A percentile compares a stretch with the other conserved stretches of the same genome.
phyloP scores from a whole-genome alignment of 192 early-diverging fungal genomes.

The Podochytrium sp. region DNA sequence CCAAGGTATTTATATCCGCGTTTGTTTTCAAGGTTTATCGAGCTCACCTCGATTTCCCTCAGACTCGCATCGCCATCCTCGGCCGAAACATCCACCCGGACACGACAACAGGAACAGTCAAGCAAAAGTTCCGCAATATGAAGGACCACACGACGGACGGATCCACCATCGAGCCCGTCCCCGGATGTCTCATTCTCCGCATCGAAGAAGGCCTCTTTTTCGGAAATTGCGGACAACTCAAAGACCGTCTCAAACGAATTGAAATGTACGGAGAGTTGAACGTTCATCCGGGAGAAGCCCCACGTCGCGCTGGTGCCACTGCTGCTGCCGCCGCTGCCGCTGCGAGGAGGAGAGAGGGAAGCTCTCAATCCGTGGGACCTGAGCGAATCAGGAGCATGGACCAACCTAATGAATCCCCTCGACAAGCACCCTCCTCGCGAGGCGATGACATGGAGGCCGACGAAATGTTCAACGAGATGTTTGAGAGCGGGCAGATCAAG shows the following conservation, averaged over 20 bases:
- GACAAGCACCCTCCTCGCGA: background rate
- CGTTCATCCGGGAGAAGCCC: slow-evolving; percentile 92
- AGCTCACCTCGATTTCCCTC: slow-evolving; percentile 2
- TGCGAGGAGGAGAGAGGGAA: background rate
- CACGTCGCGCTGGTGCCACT: slow-evolving; percentile 32
- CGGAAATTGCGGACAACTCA: slow-evolving; percentile 95
- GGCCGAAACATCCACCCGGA: slow-evolving; percentile 50
- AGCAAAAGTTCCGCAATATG: slow-evolving; percentile 73
- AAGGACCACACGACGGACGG: slow-evolving; percentile 25
- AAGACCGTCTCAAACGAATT: slow-evolving; percentile 89
- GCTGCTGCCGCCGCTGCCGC: background rate
- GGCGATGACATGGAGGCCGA: background rate
- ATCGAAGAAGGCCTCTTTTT: slow-evolving; percentile 96
- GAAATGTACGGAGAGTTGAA: slow-evolving; percentile 94
- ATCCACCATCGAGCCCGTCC: slow-evolving; percentile 67
- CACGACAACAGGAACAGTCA: slow-evolving; percentile 37
- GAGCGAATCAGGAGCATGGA: no score
- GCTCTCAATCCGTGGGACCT: no score
- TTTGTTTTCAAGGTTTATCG: background rate
- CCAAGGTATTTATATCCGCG: slow-evolving; percentile 48
- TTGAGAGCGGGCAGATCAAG: background rate
- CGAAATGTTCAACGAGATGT: background rate
- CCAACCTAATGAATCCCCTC: background rate
- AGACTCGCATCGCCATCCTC: slow-evolving; percentile 54
- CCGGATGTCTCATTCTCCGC: slow-evolving; percentile 85